A percentile compares a stretch with the other conserved stretches of the same genome.
These are phyloP conservation scores for Biscogniauxia mediterranea DNA, from an alignment of 2,329 filamentous ascomycete species.

Conservation along the genomic window DNA sequence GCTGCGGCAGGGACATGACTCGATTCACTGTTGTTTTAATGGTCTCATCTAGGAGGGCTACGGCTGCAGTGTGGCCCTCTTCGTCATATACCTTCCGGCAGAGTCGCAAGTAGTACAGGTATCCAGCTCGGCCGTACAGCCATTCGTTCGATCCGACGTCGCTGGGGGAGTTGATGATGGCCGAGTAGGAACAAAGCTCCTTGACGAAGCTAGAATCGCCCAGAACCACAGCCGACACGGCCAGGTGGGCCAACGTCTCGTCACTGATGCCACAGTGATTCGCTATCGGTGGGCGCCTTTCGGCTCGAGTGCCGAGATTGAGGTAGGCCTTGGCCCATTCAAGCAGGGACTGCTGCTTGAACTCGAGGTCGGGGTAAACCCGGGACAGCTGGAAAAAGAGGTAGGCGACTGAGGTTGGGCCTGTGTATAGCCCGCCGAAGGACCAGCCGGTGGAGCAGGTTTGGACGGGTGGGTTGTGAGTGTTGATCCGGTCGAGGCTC, in stretches of 20 bases:
- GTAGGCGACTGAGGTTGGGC: constrained; percentile 55
- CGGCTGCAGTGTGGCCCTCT: constrained; percentile 47
- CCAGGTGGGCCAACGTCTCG: constrained; percentile 47
- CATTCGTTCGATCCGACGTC: constrained; percentile 58
- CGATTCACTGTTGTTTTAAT: constrained; percentile 57
- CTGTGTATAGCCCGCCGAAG: constrained; percentile 50
- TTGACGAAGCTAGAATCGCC: constrained; percentile 38
- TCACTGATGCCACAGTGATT: constrained; percentile 48
- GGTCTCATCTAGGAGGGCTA: constrained; percentile 48
- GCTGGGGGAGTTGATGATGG: constrained; percentile 42
- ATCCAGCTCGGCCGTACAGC: constrained; percentile 65
- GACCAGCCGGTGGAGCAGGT: constrained; percentile 29
- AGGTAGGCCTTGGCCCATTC: constrained; percentile 51
- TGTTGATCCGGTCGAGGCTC: constrained; percentile 23
- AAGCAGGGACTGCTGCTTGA: constrained; percentile 40
- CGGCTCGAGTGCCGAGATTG: constrained; percentile 34
- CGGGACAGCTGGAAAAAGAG: constrained; percentile 51
- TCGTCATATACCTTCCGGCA: constrained; percentile 40
- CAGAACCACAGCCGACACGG: constrained; percentile 44
- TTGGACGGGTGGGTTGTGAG: constrained; percentile 23
- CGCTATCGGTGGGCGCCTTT: constrained; percentile 35
- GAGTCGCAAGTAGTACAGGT: constrained; percentile 65
- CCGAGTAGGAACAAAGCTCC: constrained; percentile 40
- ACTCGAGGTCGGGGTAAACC: constrained; percentile 41
- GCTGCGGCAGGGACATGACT: constrained; percentile 51